Evolutionary conservation across 257 asterid genomes (phyloP).

Genomic region (Solanum phureja): DNA sequence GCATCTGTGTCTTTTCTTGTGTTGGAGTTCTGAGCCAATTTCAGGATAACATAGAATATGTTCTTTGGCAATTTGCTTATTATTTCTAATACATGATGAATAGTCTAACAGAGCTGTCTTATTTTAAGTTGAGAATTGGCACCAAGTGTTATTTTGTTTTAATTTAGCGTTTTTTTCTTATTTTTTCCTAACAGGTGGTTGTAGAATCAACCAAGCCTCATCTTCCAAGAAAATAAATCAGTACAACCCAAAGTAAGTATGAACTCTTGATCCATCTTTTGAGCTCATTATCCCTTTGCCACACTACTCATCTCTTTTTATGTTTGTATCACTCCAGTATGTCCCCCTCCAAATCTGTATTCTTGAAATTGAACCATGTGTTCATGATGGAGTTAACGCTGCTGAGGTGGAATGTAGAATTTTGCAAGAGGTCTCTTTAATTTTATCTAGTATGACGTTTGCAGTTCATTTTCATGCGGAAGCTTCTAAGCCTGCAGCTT

Average conservation of each 20-base stretch:
- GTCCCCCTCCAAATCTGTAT: background rate
- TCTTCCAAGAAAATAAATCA: conserved; percentile 45
- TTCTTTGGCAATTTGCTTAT: background rate
- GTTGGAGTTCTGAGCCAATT: background rate
- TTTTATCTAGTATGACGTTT: conserved; percentile 5
- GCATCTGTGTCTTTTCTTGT: background rate
- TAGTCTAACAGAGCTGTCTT: background rate
- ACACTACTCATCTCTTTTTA: background rate
- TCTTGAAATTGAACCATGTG: background rate
- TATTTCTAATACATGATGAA: background rate
- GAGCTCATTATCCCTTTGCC: background rate
- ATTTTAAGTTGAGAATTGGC: background rate
- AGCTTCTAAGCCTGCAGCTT: background rate
- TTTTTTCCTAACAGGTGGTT: conserved; percentile 52
- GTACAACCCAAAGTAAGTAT: conserved; percentile 12
- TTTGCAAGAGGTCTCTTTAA: background rate
- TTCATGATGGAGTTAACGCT: background rate
- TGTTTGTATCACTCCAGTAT: background rate
- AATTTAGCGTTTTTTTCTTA: background rate
- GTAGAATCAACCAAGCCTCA: conserved; percentile 86
- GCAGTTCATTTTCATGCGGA: background rate
- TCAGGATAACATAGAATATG: background rate
- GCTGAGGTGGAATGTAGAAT: background rate
- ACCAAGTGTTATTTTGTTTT: background rate
- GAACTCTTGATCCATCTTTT: background rate